A percentile compares a stretch with the other conserved stretches of the same genome.
Conservation (phyloP, 2,329 filamentous ascomycete species). For the Lecanicillium sp. region DNA sequence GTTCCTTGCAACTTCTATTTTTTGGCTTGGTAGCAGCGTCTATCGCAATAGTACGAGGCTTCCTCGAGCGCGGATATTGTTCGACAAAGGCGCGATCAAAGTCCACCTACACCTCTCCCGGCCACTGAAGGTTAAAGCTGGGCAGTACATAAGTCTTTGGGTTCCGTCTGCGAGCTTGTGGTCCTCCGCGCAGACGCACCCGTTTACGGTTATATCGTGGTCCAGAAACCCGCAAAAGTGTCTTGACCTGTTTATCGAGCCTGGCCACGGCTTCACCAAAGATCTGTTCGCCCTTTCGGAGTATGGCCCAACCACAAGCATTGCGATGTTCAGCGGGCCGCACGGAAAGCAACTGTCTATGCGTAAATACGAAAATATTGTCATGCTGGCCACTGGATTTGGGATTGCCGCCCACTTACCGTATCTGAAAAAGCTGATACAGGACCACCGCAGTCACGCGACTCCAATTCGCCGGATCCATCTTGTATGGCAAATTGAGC, state of each 20-base stretch:
- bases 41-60: background rate
- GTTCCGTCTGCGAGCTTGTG: background rate
- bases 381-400: constrained; percentile 26
- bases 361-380: constrained; percentile 18
- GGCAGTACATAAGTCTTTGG: background rate
- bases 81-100: background rate
- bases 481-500: constrained; percentile 21
- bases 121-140: background rate
- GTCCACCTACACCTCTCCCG: background rate
- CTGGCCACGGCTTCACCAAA: too few relatives aligned
- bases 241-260: background rate
- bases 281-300: background rate
- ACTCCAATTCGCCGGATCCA: constrained; percentile 19
- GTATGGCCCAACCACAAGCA: constrained; percentile 1
- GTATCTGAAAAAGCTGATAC: constrained; percentile 26
- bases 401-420: constrained; percentile 22
- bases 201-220: background rate
- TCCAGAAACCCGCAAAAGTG: background rate
- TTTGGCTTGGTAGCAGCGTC: background rate
- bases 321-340: background rate
- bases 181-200: background rate
- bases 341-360: background rate
- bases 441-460: constrained; percentile 21
- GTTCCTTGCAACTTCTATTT: background rate
- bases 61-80: background rate